These are phyloP conservation scores for Orbilia oligospora DNA, from an alignment of 2,329 filamentous ascomycete species.

Conservation along the genomic window DNA sequence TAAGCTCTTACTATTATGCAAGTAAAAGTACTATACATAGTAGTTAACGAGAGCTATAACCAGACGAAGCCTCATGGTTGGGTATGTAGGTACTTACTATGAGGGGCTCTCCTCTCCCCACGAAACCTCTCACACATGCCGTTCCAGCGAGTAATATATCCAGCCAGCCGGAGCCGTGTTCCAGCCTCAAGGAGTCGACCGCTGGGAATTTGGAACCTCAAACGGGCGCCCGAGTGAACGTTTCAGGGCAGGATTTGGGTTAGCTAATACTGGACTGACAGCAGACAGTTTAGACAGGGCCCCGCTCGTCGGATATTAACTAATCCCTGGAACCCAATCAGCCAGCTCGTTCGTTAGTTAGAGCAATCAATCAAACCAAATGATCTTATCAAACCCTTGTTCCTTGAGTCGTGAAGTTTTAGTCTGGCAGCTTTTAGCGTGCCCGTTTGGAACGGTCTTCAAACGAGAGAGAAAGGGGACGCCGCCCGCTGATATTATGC, in stretches of 20 bases:
- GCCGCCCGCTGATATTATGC: constrained; percentile 23
- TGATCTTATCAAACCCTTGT: constrained; percentile 60
- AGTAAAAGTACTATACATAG: not conserved
- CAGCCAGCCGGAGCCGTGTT: constrained; percentile 20
- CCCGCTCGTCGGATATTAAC: constrained; percentile 55
- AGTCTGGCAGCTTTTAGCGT: constrained; percentile 13
- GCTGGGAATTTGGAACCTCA: constrained; percentile 17
- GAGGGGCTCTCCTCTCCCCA: constrained; percentile 23
- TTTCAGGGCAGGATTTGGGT: constrained; percentile 41
- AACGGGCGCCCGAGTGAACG: constrained; percentile 43
- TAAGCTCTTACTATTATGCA: not conserved
- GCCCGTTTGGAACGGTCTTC: constrained; percentile 38
- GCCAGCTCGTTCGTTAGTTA: constrained; percentile 29
- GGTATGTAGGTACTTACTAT: no score
- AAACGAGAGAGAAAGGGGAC: constrained; percentile 35
- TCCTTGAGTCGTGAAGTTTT: constrained; percentile 8
- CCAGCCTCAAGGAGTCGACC: constrained; percentile 14
- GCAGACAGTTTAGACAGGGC: constrained; percentile 22
- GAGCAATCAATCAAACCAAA: constrained; percentile 56
- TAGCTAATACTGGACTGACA: constrained; percentile 20
- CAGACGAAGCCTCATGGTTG: constrained; percentile 48
- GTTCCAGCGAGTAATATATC: constrained; percentile 47
- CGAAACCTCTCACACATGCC: constrained; percentile 45
- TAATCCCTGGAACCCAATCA: constrained; percentile 55
- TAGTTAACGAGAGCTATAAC: constrained; percentile 15